Base-by-base conservation (phyloP, 495 filamentous ascomycete species). In the Wilcoxina mikolae region DNA sequence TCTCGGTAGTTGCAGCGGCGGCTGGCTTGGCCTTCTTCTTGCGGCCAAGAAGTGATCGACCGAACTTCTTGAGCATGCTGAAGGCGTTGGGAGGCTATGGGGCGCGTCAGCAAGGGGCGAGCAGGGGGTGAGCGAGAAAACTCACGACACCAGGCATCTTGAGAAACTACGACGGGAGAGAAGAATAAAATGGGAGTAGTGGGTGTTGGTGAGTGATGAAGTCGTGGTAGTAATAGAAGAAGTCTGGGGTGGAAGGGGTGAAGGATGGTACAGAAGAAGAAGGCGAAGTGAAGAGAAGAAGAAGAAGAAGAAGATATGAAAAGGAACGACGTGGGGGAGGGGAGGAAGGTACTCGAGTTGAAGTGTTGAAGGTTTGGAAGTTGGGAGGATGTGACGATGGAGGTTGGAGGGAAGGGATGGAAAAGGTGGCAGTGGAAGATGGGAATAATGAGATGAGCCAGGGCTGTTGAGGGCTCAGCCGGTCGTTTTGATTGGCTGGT, bases 101-200 rank as follows among this genome's bases (percentile, higher is more conserved):
- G 18, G 26, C 18, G 52, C n/a, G 1, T 45, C 31, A 33, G 24
- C n/a, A 31, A 29, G 15, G 12, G 3, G 4, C 12, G 7, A 7
- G 26, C 47, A 50, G 27, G 1, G n/a, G 20, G 22, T 33, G 23
- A 39, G 24, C 31, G 23, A 39, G 12, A 38, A 38, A 20, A 65
- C 62, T 62, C 58, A 65, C 62, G 47, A 65, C 62, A 53, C 62
- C 62, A 59, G 62, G 62, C 62, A 65, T 65, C 17, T 58, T 61
- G n/a, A n/a, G n/a, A n/a, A n/a, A n/a, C n/a, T n/a, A n/a, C n/a
- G 58, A 49, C 28, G 28, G 35, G 26, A 28, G 10, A 26, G 50
- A 4, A 10, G 18, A 27, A 20, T 18, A 49, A 31, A 45, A 25
- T 15, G 27, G 39, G 33, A 44, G 25, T 54, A 22, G 24, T n/a